Evolutionary conservation across 345 rosid species (phyloP).

Genomic region (Schrenkiella parvula): DNA sequence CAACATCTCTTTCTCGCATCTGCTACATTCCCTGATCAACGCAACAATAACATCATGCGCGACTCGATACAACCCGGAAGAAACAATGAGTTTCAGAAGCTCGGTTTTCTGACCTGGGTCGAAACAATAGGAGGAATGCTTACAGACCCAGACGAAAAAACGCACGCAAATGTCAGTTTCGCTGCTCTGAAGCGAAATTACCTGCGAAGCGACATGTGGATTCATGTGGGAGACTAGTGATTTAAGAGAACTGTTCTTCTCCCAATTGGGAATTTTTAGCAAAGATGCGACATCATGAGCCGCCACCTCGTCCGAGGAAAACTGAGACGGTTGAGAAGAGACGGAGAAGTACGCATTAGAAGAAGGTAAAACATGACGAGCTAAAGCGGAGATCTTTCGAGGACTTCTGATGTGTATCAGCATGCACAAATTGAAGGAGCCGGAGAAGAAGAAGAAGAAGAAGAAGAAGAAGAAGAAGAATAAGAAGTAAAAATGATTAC

Average conservation of each 20-base stretch:
- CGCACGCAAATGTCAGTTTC: slow-evolving; percentile 21
- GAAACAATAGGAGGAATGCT: slow-evolving; percentile 45
- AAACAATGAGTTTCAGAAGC: slow-evolving; percentile 29
- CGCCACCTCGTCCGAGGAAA: neutral
- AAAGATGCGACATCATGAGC: slow-evolving; percentile 24
- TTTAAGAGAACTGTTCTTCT: slow-evolving; percentile 30
- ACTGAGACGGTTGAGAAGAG: slow-evolving; percentile 11
- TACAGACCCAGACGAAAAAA: slow-evolving; percentile 45
- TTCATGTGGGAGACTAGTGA: slow-evolving; percentile 44
- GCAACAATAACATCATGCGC: slow-evolving; percentile 34
- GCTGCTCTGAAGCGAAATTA: slow-evolving; percentile 32
- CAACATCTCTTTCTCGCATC: slow-evolving; percentile 31
- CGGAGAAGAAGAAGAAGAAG: neutral
- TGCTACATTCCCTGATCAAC: slow-evolving; percentile 31
- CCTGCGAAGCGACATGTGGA: slow-evolving; percentile 39
- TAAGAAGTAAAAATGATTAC: neutral
- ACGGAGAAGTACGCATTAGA: slow-evolving; percentile 2
- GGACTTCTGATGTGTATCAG: slow-evolving; percentile 25
- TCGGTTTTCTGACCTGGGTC: slow-evolving; percentile 30
- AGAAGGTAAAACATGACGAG: slow-evolving; percentile 2
- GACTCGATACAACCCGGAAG: slow-evolving; percentile 32
- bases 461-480: neutral
- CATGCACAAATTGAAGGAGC: slow-evolving; percentile 30
- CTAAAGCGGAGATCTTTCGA: slow-evolving; percentile 25
- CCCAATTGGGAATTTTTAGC: slow-evolving; percentile 36